phyloP scores from a whole-genome alignment of 768 basidiomycete species.

The Boletus rubescentipes region DNA sequence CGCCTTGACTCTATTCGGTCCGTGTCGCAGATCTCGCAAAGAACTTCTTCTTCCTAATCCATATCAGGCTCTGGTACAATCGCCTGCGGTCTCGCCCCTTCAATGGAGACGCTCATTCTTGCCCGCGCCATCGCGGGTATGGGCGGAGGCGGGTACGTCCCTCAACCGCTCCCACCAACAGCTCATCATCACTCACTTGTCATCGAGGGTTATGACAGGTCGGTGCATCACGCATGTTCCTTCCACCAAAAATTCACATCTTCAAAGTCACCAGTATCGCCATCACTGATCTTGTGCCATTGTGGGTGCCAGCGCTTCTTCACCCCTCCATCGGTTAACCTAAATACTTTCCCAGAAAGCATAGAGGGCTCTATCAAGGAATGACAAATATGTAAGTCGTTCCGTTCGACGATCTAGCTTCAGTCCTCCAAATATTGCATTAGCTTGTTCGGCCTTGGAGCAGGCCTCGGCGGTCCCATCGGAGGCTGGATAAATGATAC shows the following conservation, averaged over 20 bases:
- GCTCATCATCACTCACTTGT: conserved; percentile 11
- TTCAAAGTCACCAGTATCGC: conserved; percentile 74
- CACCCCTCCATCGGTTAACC: not conserved
- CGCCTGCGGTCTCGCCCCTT: conserved; percentile 81
- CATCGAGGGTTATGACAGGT: conserved; percentile 81
- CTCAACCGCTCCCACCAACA: not conserved
- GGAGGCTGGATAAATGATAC: conserved; percentile 85
- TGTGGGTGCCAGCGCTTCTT: conserved; percentile 48
- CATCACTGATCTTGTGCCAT: conserved; percentile 84
- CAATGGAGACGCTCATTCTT: conserved; percentile 78
- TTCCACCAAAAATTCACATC: conserved; percentile 16
- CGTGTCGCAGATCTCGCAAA: conserved; percentile 21
- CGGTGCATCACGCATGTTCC: conserved; percentile 10
- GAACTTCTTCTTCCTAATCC: conserved; percentile 17
- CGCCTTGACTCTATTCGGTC: conserved; percentile 82
- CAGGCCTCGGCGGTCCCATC: conserved; percentile 75
- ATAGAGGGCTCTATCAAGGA: conserved; percentile 90
- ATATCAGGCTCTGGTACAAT: conserved; percentile 74
- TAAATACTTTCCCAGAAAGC: conserved; percentile 51
- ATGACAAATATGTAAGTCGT: conserved; percentile 76
- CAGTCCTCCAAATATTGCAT: conserved; percentile 11
- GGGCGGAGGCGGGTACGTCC: conserved; percentile 84
- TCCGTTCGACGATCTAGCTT: not conserved
- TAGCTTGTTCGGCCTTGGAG: conserved; percentile 83
- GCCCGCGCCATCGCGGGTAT: conserved; percentile 87